phyloP scores from a whole-genome alignment of 2,329 filamentous ascomycete species.

The Microdochium trichocladiopsis region DNA sequence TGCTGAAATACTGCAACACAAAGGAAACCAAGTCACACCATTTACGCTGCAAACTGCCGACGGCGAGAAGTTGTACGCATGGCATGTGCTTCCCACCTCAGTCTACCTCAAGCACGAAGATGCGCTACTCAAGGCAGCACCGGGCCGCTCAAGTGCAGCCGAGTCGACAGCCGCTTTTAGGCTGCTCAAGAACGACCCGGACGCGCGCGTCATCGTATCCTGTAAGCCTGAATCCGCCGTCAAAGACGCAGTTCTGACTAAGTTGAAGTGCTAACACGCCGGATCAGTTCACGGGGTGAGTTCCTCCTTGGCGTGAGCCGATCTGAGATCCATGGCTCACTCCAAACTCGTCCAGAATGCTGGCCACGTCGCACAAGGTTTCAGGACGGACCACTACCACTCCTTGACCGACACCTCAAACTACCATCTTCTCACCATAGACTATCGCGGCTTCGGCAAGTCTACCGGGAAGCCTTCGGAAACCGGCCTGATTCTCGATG shows the following conservation, averaged over 20 bases:
- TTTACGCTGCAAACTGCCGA: conserved; percentile 73
- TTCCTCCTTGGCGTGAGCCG: conserved; percentile 1
- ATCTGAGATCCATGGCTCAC: not conserved
- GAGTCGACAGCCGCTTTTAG: conserved; percentile 50
- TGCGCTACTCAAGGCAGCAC: conserved; percentile 43
- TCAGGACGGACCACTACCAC: conserved; percentile 72
- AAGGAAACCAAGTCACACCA: conserved; percentile 82
- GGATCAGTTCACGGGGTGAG: conserved; percentile 55
- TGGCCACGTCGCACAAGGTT: conserved; percentile 73
- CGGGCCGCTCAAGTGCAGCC: conserved; percentile 45
- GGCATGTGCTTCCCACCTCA: conserved; percentile 80
- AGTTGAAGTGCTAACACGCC: not conserved
- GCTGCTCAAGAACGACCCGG: conserved; percentile 55
- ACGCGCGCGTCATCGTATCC: conserved; percentile 56
- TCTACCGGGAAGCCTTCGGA: conserved; percentile 79
- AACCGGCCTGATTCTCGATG: conserved; percentile 73
- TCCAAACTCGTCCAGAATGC: conserved; percentile 57
- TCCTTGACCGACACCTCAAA: conserved; percentile 64
- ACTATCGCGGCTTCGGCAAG: conserved; percentile 83
- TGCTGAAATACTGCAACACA: too few relatives aligned
- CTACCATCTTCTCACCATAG: conserved; percentile 79
- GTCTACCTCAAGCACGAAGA: conserved; percentile 68
- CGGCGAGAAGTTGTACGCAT: conserved; percentile 73
- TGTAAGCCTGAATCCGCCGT: conserved; percentile 33
- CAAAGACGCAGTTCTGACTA: not conserved